These are phyloP conservation scores for Heimioporus retisporus DNA, from an alignment of 1,284 basidiomycete species.

Conservation along the genomic window DNA sequence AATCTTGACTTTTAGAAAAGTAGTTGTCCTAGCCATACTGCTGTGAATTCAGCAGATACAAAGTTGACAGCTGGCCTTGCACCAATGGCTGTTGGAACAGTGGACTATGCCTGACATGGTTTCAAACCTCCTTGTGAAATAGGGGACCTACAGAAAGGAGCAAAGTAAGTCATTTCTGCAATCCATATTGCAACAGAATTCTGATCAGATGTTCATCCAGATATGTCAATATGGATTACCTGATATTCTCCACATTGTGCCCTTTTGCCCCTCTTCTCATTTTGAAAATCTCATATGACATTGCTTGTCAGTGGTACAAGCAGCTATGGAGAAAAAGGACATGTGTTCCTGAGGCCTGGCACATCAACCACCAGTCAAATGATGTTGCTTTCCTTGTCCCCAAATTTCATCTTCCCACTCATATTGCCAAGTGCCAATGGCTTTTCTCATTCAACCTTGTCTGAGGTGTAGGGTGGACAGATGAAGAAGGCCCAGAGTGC, in stretches of 20 bases:
- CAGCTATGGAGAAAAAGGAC: constrained; percentile 3
- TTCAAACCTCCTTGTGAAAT: not conserved
- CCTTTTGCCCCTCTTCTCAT: not conserved
- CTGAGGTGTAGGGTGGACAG: constrained; percentile 1
- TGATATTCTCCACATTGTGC: constrained; percentile 16
- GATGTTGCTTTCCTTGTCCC: constrained; percentile 8
- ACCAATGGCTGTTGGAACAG: not conserved
- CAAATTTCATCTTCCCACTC: constrained; percentile 22
- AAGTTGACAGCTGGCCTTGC: not conserved
- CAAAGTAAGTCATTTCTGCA: constrained; percentile 24
- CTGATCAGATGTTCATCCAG: no score
- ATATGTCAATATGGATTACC: constrained; percentile 20
- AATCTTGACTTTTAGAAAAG: no score
- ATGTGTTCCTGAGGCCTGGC: not conserved
- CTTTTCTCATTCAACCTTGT: constrained; percentile 17
- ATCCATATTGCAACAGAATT: no score
- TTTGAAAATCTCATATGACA: constrained; percentile 20
- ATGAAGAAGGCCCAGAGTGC: constrained; percentile 17
- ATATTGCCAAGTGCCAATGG: constrained; percentile 22
- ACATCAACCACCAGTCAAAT: not conserved
- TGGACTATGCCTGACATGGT: not conserved
- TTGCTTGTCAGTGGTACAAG: no score
- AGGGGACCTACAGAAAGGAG: constrained; percentile 24
- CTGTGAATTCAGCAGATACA: not conserved
- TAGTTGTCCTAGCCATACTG: not conserved